phyloP scores from a whole-genome alignment of 768 basidiomycete species.

The Chiua virens region DNA sequence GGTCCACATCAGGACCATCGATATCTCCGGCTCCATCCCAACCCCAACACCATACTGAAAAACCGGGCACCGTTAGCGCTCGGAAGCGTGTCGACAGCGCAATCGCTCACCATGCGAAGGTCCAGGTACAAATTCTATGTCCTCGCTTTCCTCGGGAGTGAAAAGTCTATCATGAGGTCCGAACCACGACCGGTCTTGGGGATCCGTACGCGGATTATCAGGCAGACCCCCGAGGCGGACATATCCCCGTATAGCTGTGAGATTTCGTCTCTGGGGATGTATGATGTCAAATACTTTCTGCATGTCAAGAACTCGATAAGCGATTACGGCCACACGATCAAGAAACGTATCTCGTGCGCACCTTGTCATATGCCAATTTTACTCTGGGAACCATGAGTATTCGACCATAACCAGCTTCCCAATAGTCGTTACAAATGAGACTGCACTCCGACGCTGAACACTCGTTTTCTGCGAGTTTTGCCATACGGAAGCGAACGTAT shows the following conservation, averaged over 20 bases:
- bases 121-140: slow-evolving; percentile 73
- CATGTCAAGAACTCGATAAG: slow-evolving; percentile 3
- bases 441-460: slow-evolving; percentile 96
- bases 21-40: slow-evolving; percentile 99
- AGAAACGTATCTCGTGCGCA: slow-evolving; percentile 36
- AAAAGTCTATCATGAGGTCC: slow-evolving; percentile 96
- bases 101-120: slow-evolving; percentile 72
- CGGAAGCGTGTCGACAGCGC: not conserved
- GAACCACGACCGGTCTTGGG: slow-evolving; percentile 97
- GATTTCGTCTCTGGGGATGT: slow-evolving; percentile 85
- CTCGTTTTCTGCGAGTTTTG: slow-evolving; percentile 80
- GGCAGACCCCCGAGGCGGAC: slow-evolving; percentile 93
- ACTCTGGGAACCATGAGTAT: slow-evolving; percentile 98
- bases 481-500: slow-evolving; percentile 95
- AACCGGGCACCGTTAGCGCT: slow-evolving; percentile 6
- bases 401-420: slow-evolving; percentile 92
- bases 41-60: slow-evolving; percentile 97
- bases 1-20: slow-evolving; percentile 96
- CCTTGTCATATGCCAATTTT: slow-evolving; percentile 92
- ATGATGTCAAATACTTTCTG: slow-evolving; percentile 95
- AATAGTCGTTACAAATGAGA: slow-evolving; percentile 98
- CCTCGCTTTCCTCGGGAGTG: slow-evolving; percentile 80
- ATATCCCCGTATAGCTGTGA: slow-evolving; percentile 95
- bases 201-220: slow-evolving; percentile 94
- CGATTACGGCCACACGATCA: not conserved